Percentiles rank a stretch among this genome's conserved stretches.
These are phyloP conservation scores for Globisporangium orthogonon DNA, from an alignment of 352 stramenopile genomes.

Conservation along the genomic window DNA sequence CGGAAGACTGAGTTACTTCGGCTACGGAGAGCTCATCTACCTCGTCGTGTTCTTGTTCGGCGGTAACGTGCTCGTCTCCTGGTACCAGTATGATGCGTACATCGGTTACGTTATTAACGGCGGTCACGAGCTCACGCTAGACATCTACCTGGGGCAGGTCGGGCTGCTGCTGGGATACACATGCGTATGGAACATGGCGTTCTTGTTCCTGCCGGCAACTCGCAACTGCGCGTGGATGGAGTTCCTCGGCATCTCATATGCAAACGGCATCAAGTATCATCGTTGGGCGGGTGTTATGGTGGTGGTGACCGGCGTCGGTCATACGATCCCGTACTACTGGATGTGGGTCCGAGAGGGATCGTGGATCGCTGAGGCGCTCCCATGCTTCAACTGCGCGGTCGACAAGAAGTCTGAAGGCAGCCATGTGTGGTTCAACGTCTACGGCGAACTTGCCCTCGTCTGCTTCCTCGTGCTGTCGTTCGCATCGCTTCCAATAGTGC, in stretches of 20 bases:
- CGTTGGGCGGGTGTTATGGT: slow-evolving; percentile 25
- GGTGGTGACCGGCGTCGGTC: slow-evolving; percentile 15
- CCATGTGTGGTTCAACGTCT: slow-evolving; percentile 33
- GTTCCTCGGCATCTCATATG: slow-evolving; percentile 27
- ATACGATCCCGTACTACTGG: slow-evolving; percentile 22
- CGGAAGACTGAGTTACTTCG: slow-evolving; percentile 8
- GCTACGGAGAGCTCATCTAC: slow-evolving; percentile 18
- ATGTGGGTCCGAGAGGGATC: slow-evolving; percentile 18
- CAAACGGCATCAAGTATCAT: slow-evolving; percentile 33
- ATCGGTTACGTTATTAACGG: slow-evolving; percentile 4
- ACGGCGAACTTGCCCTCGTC: slow-evolving; percentile 29
- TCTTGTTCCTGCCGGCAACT: slow-evolving; percentile 23
- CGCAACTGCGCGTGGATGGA: slow-evolving; percentile 33
- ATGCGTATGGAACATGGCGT: slow-evolving; percentile 32
- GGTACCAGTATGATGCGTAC: slow-evolving; percentile 14
- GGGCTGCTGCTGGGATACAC: slow-evolving; percentile 17
- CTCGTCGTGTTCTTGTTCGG: slow-evolving; percentile 15
- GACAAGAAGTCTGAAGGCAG: slow-evolving; percentile 5
- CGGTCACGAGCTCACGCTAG: neutral
- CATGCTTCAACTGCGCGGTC: slow-evolving; percentile 34
- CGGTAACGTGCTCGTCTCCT: slow-evolving; percentile 14
- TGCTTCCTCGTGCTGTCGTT: slow-evolving; percentile 26
- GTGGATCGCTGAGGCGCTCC: slow-evolving; percentile 19
- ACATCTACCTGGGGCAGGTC: slow-evolving; percentile 10
- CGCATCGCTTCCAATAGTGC: slow-evolving; percentile 29